phyloP scores from a whole-genome alignment of 2,329 filamentous ascomycete genomes.

The Bisporella sp. region DNA sequence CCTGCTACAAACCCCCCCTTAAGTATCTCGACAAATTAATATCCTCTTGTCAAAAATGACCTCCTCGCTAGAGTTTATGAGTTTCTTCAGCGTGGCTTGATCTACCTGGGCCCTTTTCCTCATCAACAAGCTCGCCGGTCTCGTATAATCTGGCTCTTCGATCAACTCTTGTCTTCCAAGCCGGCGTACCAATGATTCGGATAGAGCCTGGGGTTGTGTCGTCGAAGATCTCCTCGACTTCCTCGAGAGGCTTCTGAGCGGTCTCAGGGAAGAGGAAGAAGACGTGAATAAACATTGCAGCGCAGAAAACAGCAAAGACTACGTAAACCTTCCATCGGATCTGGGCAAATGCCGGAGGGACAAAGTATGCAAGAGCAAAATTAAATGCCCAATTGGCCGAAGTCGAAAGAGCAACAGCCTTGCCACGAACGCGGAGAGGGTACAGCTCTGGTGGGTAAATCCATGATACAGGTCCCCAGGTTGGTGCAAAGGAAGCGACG shows the following conservation, averaged over 20 bases:
- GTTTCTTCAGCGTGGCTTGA: no score
- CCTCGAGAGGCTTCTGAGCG: slow-evolving; percentile 46
- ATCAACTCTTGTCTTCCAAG: slow-evolving; percentile 24
- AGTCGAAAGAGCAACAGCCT: slow-evolving; percentile 45
- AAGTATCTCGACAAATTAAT: neutral
- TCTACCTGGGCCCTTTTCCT: slow-evolving; percentile 14
- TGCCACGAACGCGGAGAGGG: slow-evolving; percentile 41
- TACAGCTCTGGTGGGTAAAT: slow-evolving; percentile 43
- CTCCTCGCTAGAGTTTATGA: neutral
- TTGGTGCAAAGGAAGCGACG: slow-evolving; percentile 46
- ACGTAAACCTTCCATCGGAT: slow-evolving; percentile 46
- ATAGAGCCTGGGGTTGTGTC: slow-evolving; percentile 26
- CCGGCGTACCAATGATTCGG: slow-evolving; percentile 21
- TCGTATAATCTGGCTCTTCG: slow-evolving; percentile 15
- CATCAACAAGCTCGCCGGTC: slow-evolving; percentile 21
- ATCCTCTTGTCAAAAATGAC: slow-evolving; percentile 4
- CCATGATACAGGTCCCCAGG: slow-evolving; percentile 45
- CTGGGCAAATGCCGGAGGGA: slow-evolving; percentile 37
- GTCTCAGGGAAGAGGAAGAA: slow-evolving; percentile 53
- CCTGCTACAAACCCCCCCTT: neutral
- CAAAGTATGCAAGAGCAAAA: slow-evolving; percentile 42
- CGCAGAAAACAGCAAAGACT: slow-evolving; percentile 45
- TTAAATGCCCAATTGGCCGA: slow-evolving; percentile 45
- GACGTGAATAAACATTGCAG: slow-evolving; percentile 41
- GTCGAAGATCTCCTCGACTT: slow-evolving; percentile 41